phyloP scores from a whole-genome alignment of 1,139 yeast genomes.

The Spathaspora sp. region DNA sequence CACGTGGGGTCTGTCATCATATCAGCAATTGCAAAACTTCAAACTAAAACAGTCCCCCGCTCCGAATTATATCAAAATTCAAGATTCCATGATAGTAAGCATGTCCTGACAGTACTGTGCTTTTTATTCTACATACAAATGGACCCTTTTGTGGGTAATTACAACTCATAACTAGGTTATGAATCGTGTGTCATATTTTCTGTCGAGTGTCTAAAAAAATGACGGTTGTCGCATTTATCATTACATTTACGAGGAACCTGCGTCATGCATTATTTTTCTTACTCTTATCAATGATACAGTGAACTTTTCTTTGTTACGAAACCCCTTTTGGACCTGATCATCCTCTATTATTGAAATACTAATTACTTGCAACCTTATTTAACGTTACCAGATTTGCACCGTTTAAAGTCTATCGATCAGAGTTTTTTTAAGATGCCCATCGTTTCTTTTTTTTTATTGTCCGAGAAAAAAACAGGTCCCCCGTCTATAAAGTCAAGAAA shows the following conservation, averaged over 20 bases:
- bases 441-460: not conserved
- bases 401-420: not conserved
- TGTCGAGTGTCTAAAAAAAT: not conserved
- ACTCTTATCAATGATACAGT: not conserved
- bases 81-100: too few species aligned
- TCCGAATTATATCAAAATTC: too few species aligned
- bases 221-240: not conserved
- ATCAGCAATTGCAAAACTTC: too few species aligned
- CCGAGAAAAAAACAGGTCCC: not conserved
- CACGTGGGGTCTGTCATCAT: too few species aligned
- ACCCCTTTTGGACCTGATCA: not conserved
- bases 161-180: too few species aligned
- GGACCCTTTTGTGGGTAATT: too few species aligned
- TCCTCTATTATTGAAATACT: too few species aligned
- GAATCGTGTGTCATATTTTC: not conserved
- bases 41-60: too few species aligned
- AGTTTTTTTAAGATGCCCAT: not conserved
- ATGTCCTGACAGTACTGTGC: too few species aligned
- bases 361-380: too few species aligned
- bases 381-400: not conserved
- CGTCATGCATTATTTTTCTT: not conserved
- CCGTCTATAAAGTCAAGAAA: not conserved
- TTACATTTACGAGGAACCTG: not conserved
- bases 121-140: too few species aligned
- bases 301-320: not conserved